Conservation (phyloP, 495 filamentous ascomycete species). For the Trichoderma gamsii region DNA sequence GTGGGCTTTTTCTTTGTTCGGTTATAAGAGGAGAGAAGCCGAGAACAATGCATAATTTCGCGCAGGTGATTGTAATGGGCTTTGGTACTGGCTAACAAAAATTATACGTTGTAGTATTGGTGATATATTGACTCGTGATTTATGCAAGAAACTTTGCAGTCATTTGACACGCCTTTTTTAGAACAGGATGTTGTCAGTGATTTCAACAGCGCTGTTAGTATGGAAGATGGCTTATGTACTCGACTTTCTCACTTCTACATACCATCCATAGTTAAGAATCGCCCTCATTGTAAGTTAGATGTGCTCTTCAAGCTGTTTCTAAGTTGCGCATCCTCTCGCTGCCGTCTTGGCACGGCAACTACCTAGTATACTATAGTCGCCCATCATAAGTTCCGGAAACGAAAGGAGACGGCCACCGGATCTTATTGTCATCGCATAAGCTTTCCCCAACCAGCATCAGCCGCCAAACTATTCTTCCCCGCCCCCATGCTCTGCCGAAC, state of each 20-base stretch:
- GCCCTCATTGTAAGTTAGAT: neutral
- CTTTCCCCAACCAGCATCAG: neutral
- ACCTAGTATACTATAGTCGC: neutral
- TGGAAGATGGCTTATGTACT: neutral
- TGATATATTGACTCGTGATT: neutral
- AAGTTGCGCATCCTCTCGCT: neutral
- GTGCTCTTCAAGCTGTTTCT: neutral
- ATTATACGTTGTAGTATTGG: neutral
- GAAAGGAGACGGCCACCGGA: neutral
- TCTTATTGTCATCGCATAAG: neutral
- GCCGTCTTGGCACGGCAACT: neutral
- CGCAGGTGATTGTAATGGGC: neutral
- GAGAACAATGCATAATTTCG: neutral
- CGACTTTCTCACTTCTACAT: neutral
- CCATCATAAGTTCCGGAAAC: neutral
- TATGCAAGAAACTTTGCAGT: neutral
- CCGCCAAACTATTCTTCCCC: neutral
- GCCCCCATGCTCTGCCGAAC: slow-evolving; percentile 2
- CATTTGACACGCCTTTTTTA: neutral
- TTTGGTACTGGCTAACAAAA: neutral
- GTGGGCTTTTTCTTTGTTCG: no score
- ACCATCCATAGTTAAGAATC: neutral
- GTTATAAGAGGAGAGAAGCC: no score
- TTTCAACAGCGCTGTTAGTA: no score
- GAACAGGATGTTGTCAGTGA: neutral